Conservation (phyloP, 1,284 basidiomycete species). For the Marasmius fiardii region DNA sequence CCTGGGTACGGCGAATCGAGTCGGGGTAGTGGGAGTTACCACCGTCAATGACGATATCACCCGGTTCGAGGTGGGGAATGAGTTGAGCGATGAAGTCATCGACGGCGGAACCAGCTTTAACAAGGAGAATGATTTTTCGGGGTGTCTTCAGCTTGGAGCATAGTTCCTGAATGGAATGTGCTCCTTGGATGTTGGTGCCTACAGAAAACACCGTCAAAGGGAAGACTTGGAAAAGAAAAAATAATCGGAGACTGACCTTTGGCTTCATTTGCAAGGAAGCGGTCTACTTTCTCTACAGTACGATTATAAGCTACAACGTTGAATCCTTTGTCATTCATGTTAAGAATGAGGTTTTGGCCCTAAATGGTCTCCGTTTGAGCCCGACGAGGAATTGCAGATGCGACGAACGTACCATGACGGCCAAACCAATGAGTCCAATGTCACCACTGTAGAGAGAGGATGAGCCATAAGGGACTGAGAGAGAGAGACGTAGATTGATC, state of each 20-base stretch:
- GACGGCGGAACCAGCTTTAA: slow-evolving; percentile 83
- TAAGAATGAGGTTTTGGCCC: slow-evolving; percentile 96
- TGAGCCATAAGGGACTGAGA: slow-evolving; percentile 8
- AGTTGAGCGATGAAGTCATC: slow-evolving; percentile 78
- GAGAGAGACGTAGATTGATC: slow-evolving; percentile 16
- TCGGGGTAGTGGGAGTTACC: slow-evolving; percentile 99
- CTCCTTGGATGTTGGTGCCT: slow-evolving; percentile 95
- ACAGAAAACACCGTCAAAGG: slow-evolving; percentile 3
- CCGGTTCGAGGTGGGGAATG: slow-evolving; percentile 66
- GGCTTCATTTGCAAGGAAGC: slow-evolving; percentile 95
- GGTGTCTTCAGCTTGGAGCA: slow-evolving; percentile 76
- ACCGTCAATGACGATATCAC: slow-evolving; percentile 98
- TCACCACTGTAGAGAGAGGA: slow-evolving; percentile 66
- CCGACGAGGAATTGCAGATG: slow-evolving; percentile 12
- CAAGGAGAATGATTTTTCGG: slow-evolving; percentile 94
- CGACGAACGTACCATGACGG: slow-evolving; percentile 80
- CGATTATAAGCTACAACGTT: slow-evolving; percentile 97
- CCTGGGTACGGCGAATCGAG: slow-evolving; percentile 91
- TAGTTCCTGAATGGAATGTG: slow-evolving; percentile 92
- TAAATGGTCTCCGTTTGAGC: slow-evolving; percentile 28
- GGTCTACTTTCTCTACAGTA: slow-evolving; percentile 94
- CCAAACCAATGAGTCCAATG: slow-evolving; percentile 92
- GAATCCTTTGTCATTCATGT: slow-evolving; percentile 99
- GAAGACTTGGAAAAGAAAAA: slow-evolving; percentile 3
- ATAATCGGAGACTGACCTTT: slow-evolving; percentile 72